Evolutionary conservation across 306 rosid genomes (phyloP).

Genomic region (Betula pendula): DNA sequence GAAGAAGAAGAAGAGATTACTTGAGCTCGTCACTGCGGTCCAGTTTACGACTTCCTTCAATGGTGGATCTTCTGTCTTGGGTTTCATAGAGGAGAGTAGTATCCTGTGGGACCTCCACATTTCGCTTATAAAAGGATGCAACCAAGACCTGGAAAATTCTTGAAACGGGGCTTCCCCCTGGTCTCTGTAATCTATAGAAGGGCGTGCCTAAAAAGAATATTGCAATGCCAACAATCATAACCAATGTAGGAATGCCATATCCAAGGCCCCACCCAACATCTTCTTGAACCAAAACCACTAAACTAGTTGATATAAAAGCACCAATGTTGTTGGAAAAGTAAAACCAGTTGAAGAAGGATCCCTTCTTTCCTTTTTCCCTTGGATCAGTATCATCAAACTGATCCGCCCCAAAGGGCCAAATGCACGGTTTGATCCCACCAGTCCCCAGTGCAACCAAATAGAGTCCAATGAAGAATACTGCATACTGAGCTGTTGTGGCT

Average conservation of each 20-base stretch:
- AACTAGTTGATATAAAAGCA: constrained; percentile 80
- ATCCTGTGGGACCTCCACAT: constrained; percentile 67
- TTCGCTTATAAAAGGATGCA: constrained; percentile 69
- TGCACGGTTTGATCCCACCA: constrained; percentile 96
- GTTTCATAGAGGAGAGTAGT: constrained; percentile 73
- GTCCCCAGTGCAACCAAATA: constrained; percentile 96
- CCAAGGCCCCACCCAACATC: constrained; percentile 98
- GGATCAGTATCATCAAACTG: constrained; percentile 97
- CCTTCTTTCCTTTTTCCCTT: constrained; percentile 78
- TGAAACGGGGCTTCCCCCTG: constrained; percentile 93
- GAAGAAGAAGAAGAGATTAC: constrained; percentile 39
- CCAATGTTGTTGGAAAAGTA: constrained; percentile 91
- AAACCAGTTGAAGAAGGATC: constrained; percentile 97
- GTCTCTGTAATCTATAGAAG: constrained; percentile 91
- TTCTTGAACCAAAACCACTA: constrained; percentile 90
- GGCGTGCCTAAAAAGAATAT: constrained; percentile 85
- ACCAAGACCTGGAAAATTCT: constrained; percentile 96
- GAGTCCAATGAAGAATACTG: constrained; percentile 88
- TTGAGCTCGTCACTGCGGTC: constrained; percentile 75
- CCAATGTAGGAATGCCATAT: constrained; percentile 92
- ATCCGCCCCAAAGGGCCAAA: constrained; percentile 94
- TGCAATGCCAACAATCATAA: constrained; percentile 75
- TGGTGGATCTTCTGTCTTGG: constrained; percentile 72
- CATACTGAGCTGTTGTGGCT: constrained; percentile 83
- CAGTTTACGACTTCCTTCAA: constrained; percentile 92